These are phyloP conservation scores for Chamaenerion angustifolium DNA, from an alignment of 345 rosid genomes.

Conservation along the genomic window DNA sequence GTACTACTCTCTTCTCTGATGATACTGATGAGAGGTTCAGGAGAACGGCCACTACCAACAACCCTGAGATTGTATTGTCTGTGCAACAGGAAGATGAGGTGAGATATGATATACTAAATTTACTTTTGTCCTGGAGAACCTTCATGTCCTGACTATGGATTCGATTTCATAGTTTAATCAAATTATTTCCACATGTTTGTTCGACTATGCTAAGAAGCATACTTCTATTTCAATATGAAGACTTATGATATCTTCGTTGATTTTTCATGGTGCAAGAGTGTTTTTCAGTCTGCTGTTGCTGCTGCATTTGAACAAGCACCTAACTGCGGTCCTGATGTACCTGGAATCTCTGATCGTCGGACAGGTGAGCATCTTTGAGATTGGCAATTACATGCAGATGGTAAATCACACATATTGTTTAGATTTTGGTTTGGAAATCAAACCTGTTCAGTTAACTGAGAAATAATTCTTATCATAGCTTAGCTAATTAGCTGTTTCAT, in stretches of 20 bases:
- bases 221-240: background rate
- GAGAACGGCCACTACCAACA: conserved; percentile 19
- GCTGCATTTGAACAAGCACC: conserved; percentile 3
- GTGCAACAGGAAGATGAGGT: conserved; percentile 64
- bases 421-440: too few species aligned
- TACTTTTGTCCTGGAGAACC: background rate
- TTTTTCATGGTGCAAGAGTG: background rate
- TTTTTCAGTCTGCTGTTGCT: conserved; percentile 18
- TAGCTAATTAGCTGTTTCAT: too few species aligned
- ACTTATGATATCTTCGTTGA: background rate
- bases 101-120: conserved; percentile 11
- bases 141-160: background rate
- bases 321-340: conserved; percentile 36
- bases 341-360: conserved; percentile 40
- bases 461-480: too few species aligned
- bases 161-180: background rate
- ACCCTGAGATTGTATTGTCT: conserved; percentile 45
- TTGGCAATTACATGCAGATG: background rate
- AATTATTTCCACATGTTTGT: too few species aligned
- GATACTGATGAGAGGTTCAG: conserved; percentile 83
- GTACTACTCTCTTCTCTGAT: conserved; percentile 79
- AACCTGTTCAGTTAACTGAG: too few species aligned
- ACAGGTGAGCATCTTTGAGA: conserved; percentile 34
- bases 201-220: too few species aligned
- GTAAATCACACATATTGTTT: too few species aligned